These are phyloP conservation scores for Stenocarpella maydis DNA, from an alignment of 2,329 filamentous ascomycete species.

Conservation along the genomic window DNA sequence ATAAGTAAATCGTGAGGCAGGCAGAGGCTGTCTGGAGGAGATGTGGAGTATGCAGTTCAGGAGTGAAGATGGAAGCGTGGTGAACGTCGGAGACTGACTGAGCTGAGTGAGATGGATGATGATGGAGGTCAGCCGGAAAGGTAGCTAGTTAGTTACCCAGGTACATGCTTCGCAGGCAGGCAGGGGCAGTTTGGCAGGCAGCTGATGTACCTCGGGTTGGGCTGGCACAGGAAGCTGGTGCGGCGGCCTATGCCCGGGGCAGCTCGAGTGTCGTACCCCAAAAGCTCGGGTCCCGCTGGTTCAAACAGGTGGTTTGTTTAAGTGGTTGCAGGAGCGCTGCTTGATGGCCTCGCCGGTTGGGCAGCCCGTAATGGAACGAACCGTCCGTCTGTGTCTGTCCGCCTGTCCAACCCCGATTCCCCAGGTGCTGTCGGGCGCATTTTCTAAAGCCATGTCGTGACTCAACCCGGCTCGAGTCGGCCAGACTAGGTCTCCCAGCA, in stretches of 20 bases:
- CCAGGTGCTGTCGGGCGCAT: not conserved
- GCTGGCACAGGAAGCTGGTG: not conserved
- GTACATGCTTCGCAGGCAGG: conserved; percentile 3
- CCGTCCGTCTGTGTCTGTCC: not conserved
- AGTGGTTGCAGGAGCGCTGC: conserved; percentile 10
- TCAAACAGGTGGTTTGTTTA: conserved; percentile 14
- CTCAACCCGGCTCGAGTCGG: not conserved
- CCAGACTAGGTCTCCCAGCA: not conserved
- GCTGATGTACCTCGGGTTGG: not conserved
- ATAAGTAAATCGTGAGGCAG: not conserved
- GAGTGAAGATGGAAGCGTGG: not conserved
- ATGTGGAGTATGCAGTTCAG: not conserved
- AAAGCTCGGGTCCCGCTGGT: not conserved
- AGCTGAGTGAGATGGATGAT: not conserved
- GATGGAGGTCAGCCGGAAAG: conserved; percentile 7
- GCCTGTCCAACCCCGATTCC: not conserved
- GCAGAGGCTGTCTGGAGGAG: not conserved
- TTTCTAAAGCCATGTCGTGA: not conserved
- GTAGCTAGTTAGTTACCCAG: too few relatives aligned
- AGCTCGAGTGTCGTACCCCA: conserved; percentile 6
- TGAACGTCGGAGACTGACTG: not conserved
- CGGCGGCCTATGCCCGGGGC: conserved; percentile 1
- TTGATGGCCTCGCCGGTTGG: not conserved
- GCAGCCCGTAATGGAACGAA: not conserved
- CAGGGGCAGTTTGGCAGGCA: not conserved